A percentile compares a stretch with the other conserved stretches of the same genome.
These are phyloP conservation scores for Sugiyamaella marilandica DNA, from an alignment of 805 yeast genomes.

Conservation along the genomic window DNA sequence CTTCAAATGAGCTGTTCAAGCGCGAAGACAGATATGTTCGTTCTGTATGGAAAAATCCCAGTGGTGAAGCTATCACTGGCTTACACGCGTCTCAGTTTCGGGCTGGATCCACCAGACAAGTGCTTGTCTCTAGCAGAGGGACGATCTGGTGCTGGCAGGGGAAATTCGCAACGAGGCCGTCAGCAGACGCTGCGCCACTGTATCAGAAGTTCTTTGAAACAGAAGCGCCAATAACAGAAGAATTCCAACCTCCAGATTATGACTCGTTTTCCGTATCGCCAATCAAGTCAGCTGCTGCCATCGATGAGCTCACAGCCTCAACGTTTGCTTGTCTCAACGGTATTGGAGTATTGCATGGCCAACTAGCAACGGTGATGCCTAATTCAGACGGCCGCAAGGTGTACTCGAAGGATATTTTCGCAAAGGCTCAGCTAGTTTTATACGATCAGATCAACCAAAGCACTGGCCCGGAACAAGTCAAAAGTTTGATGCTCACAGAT, in stretches of 20 bases:
- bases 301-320: constrained; percentile 4
- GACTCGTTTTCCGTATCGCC: constrained; percentile 22
- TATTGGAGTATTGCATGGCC: constrained; percentile 45
- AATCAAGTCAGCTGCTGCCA: constrained; percentile 1
- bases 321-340: constrained; percentile 46
- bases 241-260: constrained; percentile 18
- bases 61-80: constrained; percentile 25
- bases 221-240: constrained; percentile 21
- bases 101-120: constrained; percentile 13
- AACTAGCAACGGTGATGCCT: constrained; percentile 22
- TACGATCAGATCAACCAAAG: constrained; percentile 36
- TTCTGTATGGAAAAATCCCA: constrained; percentile 38
- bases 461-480: constrained; percentile 23
- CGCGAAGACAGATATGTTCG: constrained; percentile 39
- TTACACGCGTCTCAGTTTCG: constrained; percentile 15
- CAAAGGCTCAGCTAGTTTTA: constrained; percentile 38
- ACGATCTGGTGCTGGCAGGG: constrained; percentile 27
- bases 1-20: constrained; percentile 41
- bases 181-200: constrained; percentile 27
- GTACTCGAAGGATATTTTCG: constrained; percentile 24
- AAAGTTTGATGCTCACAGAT: constrained; percentile 44
- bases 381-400: not conserved
- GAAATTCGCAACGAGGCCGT: constrained; percentile 14
- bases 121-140: constrained; percentile 22
- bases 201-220: constrained; percentile 28